Percentiles rank a stretch among this genome's conserved stretches.
Evolutionary conservation across 2,329 filamentous ascomycete genomes (phyloP).

Genomic region (Fusarium tupiense): DNA sequence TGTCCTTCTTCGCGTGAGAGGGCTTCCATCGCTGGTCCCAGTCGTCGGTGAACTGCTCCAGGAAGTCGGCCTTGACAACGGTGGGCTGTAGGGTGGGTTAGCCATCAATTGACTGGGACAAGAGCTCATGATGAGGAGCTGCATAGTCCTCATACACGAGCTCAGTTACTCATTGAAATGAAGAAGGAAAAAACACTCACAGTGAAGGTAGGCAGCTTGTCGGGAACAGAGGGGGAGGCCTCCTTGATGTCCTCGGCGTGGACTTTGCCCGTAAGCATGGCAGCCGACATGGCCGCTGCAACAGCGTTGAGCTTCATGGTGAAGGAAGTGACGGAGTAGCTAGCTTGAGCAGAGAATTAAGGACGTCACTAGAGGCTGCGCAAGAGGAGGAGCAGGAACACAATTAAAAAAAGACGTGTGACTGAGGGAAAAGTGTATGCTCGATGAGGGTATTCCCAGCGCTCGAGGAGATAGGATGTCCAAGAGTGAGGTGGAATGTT

Average conservation of each 20-base stretch:
- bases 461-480: constrained; percentile 43
- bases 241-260: constrained; percentile 70
- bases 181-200: constrained; percentile 65
- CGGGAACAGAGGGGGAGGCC: constrained; percentile 61
- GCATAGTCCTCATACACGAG: neutral
- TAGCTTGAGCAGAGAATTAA: constrained; percentile 25
- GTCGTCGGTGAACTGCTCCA: constrained; percentile 98
- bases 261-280: constrained; percentile 75
- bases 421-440: neutral
- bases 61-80: constrained; percentile 88
- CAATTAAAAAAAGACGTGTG: constrained; percentile 12
- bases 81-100: constrained; percentile 74
- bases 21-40: constrained; percentile 95
- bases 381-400: constrained; percentile 9
- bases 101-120: constrained; percentile 33
- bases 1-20: constrained; percentile 96
- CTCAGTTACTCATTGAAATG: neutral
- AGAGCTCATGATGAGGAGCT: neutral
- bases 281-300: constrained; percentile 79
- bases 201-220: constrained; percentile 82
- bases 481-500: constrained; percentile 46
- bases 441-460: constrained; percentile 36
- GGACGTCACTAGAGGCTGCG: constrained; percentile 39
- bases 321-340: constrained; percentile 60
- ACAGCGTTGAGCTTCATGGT: constrained; percentile 87